Base-by-base conservation (phyloP, 2,329 filamentous ascomycete genomes). In the Pyrenophora seminiperda region DNA sequence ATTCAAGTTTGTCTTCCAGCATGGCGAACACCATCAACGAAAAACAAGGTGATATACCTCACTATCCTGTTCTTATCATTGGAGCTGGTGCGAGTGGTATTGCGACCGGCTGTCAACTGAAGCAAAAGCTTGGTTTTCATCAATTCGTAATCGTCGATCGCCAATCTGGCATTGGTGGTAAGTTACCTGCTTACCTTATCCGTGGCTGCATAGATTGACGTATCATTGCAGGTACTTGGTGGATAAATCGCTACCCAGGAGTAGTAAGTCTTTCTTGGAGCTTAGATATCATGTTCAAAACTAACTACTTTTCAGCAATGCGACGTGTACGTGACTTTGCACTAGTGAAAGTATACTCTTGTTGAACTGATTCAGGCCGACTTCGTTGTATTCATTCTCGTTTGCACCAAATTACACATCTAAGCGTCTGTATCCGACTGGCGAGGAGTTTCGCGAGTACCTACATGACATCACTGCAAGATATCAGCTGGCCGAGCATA, bases 361-460 rank as follows among this genome's bases (percentile, higher is more conserved):
- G 24, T 11, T 38, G 18, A 38, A 13, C 5, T 22, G 13, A 3
- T 15, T 13, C 22, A 38, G 36, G 36, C 36, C 36, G n/a, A 38
- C 36, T 6, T 38, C 36, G 7, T 7, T 38, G 15, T 38, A 38
- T 7, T 38, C 36, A 2, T 38, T 38, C 19, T 38, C 36, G 6
- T 38, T 38, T 14, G n/a, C 36, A 38, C 36, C 36, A 38, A 38
- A 38, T 7, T 38, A 38, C 19, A 22, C 22, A 14, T 38, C 36
- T 13, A 38, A 38, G 14, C 36, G 36, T 22, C 22, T 38, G 7
- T 38, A 38, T 24, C 36, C 36, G 18, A 38, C 36, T 14, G 36
- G 36, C 9, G 36, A 38, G 14, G 36, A 38, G 22, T 38, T 38
- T n/a, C 36, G 36, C 36, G 18, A 38, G 36, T 38, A 38, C 22